Evolutionary conservation across 2,329 filamentous ascomycete genomes (phyloP).

Genomic region (Colletotrichum tamarilloi): DNA sequence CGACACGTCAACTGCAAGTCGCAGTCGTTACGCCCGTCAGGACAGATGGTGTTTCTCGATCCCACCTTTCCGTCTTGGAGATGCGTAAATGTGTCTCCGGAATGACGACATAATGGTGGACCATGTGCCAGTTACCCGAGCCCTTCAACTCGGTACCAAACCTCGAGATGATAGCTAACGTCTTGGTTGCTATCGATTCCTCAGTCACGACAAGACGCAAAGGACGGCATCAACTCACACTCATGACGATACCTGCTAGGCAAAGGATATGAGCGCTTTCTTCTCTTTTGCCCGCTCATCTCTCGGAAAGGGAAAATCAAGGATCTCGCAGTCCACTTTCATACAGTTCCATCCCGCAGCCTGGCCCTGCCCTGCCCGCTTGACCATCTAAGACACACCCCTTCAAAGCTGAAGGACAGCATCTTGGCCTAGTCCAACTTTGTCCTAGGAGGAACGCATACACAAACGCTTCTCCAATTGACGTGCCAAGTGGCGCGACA

Average conservation of each 20-base stretch:
- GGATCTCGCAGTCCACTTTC: background rate
- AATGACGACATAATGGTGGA: constrained; percentile 32
- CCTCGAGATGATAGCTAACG: background rate
- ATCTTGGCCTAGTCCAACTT: background rate
- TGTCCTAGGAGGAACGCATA: background rate
- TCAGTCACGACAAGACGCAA: background rate
- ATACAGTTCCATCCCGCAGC: background rate
- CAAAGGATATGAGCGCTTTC: too few species aligned
- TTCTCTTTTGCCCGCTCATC: background rate
- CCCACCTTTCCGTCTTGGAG: background rate
- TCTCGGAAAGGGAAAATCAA: background rate
- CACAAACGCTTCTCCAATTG: background rate
- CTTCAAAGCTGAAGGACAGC: background rate
- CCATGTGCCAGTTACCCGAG: background rate
- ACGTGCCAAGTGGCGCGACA: constrained; percentile 1
- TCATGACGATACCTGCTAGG: background rate
- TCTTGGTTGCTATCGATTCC: background rate
- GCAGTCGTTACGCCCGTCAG: background rate
- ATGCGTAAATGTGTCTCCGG: constrained; percentile 23
- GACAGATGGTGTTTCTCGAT: background rate
- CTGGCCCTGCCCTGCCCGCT: background rate
- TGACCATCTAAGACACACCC: background rate
- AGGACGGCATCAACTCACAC: background rate
- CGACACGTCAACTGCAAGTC: background rate
- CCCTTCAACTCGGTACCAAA: background rate